A percentile compares a stretch with the other conserved stretches of the same genome.
Conservation (phyloP, 2,329 filamentous ascomycete genomes). For the Pyrenochaeta sp. region DNA sequence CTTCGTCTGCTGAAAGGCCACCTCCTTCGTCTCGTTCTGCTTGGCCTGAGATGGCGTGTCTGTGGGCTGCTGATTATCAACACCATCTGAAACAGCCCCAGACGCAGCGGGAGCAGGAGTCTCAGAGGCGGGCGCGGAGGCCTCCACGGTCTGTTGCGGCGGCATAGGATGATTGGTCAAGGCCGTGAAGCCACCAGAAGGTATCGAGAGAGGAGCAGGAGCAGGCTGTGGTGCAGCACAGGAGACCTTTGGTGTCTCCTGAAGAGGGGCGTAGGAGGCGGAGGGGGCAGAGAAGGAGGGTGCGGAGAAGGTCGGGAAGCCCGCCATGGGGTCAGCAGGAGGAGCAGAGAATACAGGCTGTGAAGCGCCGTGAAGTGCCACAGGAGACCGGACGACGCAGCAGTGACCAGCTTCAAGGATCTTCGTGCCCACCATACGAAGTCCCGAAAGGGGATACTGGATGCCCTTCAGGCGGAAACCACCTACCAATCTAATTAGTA, state of each 20-base stretch:
- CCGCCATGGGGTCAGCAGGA: background rate
- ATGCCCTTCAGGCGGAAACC: slow-evolving; percentile 7
- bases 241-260: background rate
- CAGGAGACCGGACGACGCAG: background rate
- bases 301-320: background rate
- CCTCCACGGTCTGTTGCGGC: background rate
- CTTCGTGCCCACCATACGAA: slow-evolving; percentile 4
- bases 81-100: background rate
- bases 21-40: background rate
- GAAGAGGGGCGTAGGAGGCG: background rate
- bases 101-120: background rate
- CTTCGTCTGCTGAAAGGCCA: slow-evolving; percentile 4
- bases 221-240: background rate
- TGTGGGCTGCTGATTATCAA: no score
- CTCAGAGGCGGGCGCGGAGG: background rate
- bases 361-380: background rate
- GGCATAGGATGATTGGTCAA: background rate
- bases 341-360: background rate
- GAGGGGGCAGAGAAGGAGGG: background rate
- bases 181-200: background rate
- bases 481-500: background rate
- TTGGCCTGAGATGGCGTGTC: background rate
- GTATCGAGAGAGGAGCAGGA: background rate
- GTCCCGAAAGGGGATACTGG: slow-evolving; percentile 7
- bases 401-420: background rate